Base-by-base conservation (phyloP, 352 stramenopile genomes). In the Lagenidium sp. region DNA sequence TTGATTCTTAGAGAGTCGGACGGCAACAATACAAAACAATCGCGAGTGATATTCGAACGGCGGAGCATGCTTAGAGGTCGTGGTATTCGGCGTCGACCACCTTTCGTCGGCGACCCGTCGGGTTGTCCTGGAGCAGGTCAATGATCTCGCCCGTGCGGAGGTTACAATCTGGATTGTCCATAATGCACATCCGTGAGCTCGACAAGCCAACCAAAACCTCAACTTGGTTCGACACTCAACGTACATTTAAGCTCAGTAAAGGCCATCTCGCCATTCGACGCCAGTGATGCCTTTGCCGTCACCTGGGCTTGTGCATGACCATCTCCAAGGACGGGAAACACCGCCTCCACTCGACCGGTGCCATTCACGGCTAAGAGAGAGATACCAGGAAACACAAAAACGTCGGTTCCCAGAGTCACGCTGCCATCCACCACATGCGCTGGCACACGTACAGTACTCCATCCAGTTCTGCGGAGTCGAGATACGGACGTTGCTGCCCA, bases 71-170 rank as follows among this genome's bases (percentile, higher is more conserved):
- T n/a, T 80, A 60, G 4, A 82, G 35, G 15, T 88, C 70, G 18
- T 85, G 68, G 37, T 83, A 88, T 41, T 88, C 76, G 20, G 76
- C 76, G 47, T 88, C 76, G 6, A 88, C 62, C 20, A 88, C 50
- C 8, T 57, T 82, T 36, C 4, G 53, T 29, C 37, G 55, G 25
- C 37, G 44, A 1, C 3, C 57, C 59, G 20, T n/a, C n/a, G n/a
- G n/a, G n/a, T 50, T 46, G 43, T 82, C 67, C 18, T 64, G 69
- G 43, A 88, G 42, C 29, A 88, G 45, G 58, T 88, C 76, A 15
- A 85, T 82, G 40, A 75, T 57, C 40, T 85, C 59, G 16, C 72
- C 70, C 2, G 70, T 82, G 37, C 60, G 55, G 20, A 49, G 43
- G 31, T 85, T 83, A 42, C 47, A 66, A 46, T 82, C 75, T 88